Base-by-base conservation (phyloP, 1,284 basidiomycete species). In the Neotropicomus parvogracilis region DNA sequence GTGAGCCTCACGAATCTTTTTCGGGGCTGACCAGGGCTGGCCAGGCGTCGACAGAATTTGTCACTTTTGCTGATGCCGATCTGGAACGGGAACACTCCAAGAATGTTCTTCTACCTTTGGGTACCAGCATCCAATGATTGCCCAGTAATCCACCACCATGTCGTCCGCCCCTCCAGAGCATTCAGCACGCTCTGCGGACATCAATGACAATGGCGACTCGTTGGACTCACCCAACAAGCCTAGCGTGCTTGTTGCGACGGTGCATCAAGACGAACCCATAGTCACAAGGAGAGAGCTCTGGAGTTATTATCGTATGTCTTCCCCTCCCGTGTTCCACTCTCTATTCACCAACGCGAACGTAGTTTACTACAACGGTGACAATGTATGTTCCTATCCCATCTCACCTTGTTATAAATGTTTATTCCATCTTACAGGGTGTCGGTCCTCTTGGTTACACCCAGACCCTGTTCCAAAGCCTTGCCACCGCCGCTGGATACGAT, bases 351-450 rank as follows among this genome's bases (percentile, higher is more conserved):
- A 28, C 16, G 19, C 32, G 38, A 11, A 47, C 41, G 11, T 52
- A 85, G 83, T 85, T 48, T 85, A 86, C 60, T 83, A 80, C 65
- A 87, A 86, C 48, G 83, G 83, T 44, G 78, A 85, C 53, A 85
- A 84, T 62, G 83, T 83, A 57, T 28, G 73, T 3, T 12, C 3
- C 20, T 10, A 3, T 27, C 28, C 0, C 17, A 6, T 35, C 19
- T 20, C 8, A 14, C n/a, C 1, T 17, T n/a, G 5, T 40, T n/a
- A 3, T 14, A 10, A 4, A 4, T 26, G 5, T 19, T 33, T 3
- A 45, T 33, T 35, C 35, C 47, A 3, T 36, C 34, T 9, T 9
- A 31, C 33, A 83, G 81, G 80, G 83, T 45, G 79, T 82, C 24
- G 83, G 81, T 34, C 83, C 81, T 6, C 55, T 71, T 16, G 73